Evolutionary conservation across 371 early-diverging fungal genomes (phyloP).

Genomic region (Sporodiniella umbellata): DNA sequence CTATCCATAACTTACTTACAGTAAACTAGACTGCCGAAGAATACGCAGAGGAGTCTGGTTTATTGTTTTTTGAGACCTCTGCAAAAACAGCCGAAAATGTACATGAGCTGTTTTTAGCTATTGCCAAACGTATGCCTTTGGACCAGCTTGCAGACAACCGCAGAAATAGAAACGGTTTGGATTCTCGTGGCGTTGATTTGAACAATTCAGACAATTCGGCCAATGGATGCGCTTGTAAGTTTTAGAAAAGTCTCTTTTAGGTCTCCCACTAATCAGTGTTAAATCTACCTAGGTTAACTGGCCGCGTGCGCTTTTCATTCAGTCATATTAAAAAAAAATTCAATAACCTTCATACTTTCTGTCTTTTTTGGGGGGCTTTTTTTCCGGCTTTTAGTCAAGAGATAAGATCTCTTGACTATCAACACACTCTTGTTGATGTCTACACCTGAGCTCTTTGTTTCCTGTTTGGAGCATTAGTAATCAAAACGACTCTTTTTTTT

Average conservation of each 20-base stretch:
- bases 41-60: conserved; percentile 84
- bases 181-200: conserved; percentile 42
- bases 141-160: conserved; percentile 46
- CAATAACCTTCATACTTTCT: too few species aligned
- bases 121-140: conserved; percentile 58
- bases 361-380: too few species aligned
- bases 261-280: too few species aligned
- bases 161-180: conserved; percentile 29
- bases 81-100: conserved; percentile 92
- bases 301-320: too few species aligned
- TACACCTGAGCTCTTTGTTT: too few species aligned
- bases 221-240: conserved; percentile 52
- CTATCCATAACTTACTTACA: not conserved
- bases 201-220: conserved; percentile 28
- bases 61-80: conserved; percentile 93
- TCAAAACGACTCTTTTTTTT: too few species aligned
- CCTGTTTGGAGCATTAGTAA: too few species aligned
- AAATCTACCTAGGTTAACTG: too few species aligned
- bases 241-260: not conserved
- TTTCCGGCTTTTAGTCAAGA: too few species aligned
- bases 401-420: too few species aligned
- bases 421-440: too few species aligned
- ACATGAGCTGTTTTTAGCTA: conserved; percentile 81
- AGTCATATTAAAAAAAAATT: too few species aligned
- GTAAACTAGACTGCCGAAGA: conserved; percentile 77